Conservation (phyloP, 305 asterid species). For the Fraxinus greggii region DNA sequence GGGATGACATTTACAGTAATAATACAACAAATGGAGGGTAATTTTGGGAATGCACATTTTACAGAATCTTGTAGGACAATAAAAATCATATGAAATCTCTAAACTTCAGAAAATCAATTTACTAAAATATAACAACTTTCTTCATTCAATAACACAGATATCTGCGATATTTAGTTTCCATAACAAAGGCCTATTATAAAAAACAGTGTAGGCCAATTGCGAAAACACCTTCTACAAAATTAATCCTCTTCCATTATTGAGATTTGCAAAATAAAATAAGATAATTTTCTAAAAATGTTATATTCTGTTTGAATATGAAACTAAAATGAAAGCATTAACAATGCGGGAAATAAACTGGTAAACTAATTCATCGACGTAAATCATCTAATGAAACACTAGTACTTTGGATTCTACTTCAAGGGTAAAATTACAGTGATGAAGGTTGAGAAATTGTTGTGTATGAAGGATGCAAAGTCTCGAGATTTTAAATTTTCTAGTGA, state of each 20-base stretch:
- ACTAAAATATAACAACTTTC: neutral
- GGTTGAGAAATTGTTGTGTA: neutral
- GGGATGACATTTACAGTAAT: neutral
- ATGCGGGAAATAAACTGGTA: neutral
- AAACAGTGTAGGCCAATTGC: neutral
- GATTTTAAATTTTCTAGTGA: slow-evolving; percentile 6
- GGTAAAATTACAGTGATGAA: neutral
- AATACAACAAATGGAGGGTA: neutral
- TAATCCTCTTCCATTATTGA: neutral
- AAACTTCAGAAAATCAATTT: neutral
- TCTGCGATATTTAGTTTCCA: neutral
- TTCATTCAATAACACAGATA: neutral
- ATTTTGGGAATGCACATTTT: neutral
- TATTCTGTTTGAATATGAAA: neutral
- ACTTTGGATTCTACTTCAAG: neutral
- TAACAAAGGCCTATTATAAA: neutral
- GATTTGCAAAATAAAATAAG: neutral
- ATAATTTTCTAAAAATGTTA: neutral
- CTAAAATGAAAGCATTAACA: neutral
- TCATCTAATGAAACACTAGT: neutral
- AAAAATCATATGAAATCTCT: neutral
- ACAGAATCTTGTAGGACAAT: neutral
- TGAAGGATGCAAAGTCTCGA: neutral
- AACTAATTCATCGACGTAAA: neutral
- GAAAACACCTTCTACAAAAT: neutral